Evolutionary conservation across 768 basidiomycete species (phyloP), one percentile per base, ranked within the genome.

Genomic region (Pisolithus tinctorius): DNA sequence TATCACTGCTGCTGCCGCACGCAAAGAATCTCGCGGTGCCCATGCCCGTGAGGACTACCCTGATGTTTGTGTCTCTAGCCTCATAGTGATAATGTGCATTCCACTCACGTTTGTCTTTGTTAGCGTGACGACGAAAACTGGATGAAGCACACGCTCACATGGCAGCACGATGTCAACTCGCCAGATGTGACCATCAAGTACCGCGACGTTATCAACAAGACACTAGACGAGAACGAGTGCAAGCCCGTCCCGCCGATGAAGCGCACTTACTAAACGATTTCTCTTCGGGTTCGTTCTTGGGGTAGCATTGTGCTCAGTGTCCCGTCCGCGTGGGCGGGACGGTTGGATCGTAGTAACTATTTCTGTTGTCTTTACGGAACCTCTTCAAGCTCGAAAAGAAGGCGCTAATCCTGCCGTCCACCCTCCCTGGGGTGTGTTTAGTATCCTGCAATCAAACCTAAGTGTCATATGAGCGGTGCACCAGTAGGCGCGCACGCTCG

Each of bases 1-100:
- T 49, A 93, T 98, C 63, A 86, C 84, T 10, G 84, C 89, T 45
- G 93, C 91, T 17, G 88, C 89, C 48, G 93, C 93, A 49, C 88
- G 95, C 61, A 91, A 93, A 74, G 96, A 98, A 67, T 95, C 93
- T 43, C 91, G 96, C 67, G 96, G 96, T 67, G 96, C 96, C 37
- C 96, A 99, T 65, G 96, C 96, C 45, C 92, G 96, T 60, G 96
- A 98, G 71, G 96, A 99, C 69, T 97, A 71, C 77, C 84, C 93
- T n/a, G 94, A 99, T 25, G 89, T 90, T 53, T 47, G 78, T 71
- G 34, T 37, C 47, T 51, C 39, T 23, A 11, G 43, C 9, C 17
- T 4, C 1, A 16, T 45, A 8, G 16, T 40, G 6, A 14, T 14
- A 34, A 14, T 4, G 27, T 34, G 16, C 29, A 34, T 10, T 53